phyloP scores from a whole-genome alignment of 495 filamentous ascomycete genomes.

The Recurvomyces mirabilis region DNA sequence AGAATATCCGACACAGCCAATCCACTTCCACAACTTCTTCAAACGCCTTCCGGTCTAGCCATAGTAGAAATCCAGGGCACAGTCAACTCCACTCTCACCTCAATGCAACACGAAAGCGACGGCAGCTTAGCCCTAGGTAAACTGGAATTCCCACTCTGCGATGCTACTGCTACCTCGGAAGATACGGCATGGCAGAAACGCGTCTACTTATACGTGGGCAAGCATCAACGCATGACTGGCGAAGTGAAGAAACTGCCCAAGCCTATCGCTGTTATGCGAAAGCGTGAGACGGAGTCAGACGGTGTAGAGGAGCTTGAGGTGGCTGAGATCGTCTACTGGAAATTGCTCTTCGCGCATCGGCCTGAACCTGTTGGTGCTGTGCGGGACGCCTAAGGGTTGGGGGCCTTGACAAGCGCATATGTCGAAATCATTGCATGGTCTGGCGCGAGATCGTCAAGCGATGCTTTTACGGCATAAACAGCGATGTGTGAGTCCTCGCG shows the following conservation, averaged over 20 bases:
- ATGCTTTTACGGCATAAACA: no score
- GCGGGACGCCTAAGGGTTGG: neutral
- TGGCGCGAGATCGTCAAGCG: no score
- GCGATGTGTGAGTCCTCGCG: no score
- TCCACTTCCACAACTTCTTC: slow-evolving; percentile 72
- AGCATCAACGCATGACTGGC: slow-evolving; percentile 79
- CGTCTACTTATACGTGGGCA: slow-evolving; percentile 77
- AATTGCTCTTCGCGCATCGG: slow-evolving; percentile 73
- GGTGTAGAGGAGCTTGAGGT: slow-evolving; percentile 50
- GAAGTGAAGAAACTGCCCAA: slow-evolving; percentile 77
- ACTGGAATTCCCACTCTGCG: slow-evolving; percentile 66
- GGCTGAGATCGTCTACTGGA: slow-evolving; percentile 78
- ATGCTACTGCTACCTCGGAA: slow-evolving; percentile 34
- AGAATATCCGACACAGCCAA: slow-evolving; percentile 31
- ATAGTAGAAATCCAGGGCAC: slow-evolving; percentile 83
- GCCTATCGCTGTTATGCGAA: slow-evolving; percentile 65
- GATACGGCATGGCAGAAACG: slow-evolving; percentile 71
- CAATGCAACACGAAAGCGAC: slow-evolving; percentile 13
- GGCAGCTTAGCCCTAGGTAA: slow-evolving; percentile 46
- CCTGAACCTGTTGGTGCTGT: slow-evolving; percentile 67
- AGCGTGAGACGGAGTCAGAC: slow-evolving; percentile 26
- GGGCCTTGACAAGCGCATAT: no score
- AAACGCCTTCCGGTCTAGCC: slow-evolving; percentile 69
- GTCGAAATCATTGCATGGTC: no score
- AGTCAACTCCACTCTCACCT: slow-evolving; percentile 50